Percentiles rank a stretch among this genome's conserved stretches.
These are phyloP conservation scores for Dendrostoma leiphaemia DNA, from an alignment of 2,329 filamentous ascomycete genomes.

Conservation along the genomic window DNA sequence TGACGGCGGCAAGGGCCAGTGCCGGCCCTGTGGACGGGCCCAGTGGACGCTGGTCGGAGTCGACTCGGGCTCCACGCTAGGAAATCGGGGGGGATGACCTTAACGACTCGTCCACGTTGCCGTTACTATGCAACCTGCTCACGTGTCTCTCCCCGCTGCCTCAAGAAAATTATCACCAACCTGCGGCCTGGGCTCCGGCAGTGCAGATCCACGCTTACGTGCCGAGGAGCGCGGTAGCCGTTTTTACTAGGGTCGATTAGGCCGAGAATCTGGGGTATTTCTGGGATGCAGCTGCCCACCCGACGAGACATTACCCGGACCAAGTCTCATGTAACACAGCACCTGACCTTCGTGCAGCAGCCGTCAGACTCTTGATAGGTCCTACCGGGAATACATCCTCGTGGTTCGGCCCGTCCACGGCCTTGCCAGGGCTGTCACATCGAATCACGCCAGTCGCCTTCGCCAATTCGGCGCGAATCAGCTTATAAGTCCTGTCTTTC, in stretches of 20 bases:
- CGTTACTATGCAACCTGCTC: no score
- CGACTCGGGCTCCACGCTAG: not conserved
- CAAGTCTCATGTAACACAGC: not conserved
- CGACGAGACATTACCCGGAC: not conserved
- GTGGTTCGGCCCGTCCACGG: constrained; percentile 3
- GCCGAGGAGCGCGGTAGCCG: not conserved
- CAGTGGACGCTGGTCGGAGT: not conserved
- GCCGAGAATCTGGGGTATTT: not conserved
- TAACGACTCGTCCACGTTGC: not conserved
- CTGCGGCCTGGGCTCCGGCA: not conserved
- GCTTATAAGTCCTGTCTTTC: not conserved
- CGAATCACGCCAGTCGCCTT: not conserved
- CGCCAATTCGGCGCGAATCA: not conserved
- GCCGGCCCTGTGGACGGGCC: not conserved
- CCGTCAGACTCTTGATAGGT: not conserved
- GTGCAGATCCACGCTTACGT: not conserved
- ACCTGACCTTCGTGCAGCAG: not conserved
- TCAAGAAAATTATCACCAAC: not conserved
- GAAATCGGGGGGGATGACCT: not conserved
- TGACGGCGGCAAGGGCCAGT: not conserved
- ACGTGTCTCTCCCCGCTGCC: not conserved
- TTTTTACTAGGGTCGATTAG: not conserved
- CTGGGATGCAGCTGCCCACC: not conserved
- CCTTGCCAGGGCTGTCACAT: not conserved
- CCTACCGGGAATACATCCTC: not conserved